phyloP scores from a whole-genome alignment of 495 filamentous ascomycete genomes.

The Xylaria venustula region DNA sequence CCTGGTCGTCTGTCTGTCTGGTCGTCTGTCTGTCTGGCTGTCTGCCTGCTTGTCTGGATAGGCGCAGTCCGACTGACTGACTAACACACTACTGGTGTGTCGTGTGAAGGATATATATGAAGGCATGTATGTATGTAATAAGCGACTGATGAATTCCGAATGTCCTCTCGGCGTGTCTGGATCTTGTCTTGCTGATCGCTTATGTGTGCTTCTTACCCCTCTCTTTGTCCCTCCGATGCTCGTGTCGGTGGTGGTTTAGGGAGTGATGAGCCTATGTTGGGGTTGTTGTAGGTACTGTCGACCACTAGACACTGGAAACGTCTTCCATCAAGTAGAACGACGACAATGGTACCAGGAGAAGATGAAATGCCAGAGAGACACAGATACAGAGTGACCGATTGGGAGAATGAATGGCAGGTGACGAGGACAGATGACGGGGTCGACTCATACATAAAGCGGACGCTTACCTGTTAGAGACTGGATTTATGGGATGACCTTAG shows the following conservation, averaged over 20 bases:
- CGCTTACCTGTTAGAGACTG: not conserved
- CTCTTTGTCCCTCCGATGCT: not conserved
- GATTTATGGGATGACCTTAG: not conserved
- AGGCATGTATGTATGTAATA: not conserved
- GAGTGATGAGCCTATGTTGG: too few species aligned
- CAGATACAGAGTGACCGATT: not conserved
- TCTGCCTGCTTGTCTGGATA: not conserved
- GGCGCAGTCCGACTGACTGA: not conserved
- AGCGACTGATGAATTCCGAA: too few species aligned
- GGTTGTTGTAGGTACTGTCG: too few species aligned
- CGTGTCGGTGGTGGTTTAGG: too few species aligned
- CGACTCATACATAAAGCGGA: not conserved
- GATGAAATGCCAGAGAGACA: not conserved
- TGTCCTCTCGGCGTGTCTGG: too few species aligned
- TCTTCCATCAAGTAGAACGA: too few species aligned
- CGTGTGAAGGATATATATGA: not conserved
- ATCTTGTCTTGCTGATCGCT: not conserved
- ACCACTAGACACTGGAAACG: too few species aligned
- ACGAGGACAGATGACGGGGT: slow-evolving; percentile 5
- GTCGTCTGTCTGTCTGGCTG: not conserved
- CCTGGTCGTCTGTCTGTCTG: not conserved
- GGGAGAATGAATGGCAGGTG: slow-evolving; percentile 3
- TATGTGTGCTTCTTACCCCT: not conserved
- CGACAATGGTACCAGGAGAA: too few species aligned
- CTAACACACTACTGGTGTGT: too few species aligned